These are phyloP conservation scores for Parathielavia hyrcaniae DNA, from an alignment of 495 filamentous ascomycete species.

Conservation along the genomic window DNA sequence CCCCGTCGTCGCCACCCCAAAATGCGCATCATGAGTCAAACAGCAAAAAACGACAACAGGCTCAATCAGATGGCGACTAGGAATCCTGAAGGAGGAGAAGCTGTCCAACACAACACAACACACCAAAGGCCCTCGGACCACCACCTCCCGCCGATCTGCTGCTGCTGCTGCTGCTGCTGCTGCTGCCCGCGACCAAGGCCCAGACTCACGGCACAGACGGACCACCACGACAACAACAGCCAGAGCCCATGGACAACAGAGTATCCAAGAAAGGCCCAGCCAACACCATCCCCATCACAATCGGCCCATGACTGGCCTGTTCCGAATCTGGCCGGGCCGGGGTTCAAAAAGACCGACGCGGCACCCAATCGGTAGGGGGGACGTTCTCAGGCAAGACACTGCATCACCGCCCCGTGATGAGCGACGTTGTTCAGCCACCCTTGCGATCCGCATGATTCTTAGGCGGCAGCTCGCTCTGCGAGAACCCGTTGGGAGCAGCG, in stretches of 20 bases:
- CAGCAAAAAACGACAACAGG: too few species aligned
- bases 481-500: slow-evolving; percentile 27
- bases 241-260: slow-evolving; percentile 1
- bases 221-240: too few species aligned
- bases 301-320: not conserved
- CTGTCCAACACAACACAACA: too few species aligned
- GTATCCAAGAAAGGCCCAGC: slow-evolving; percentile 30
- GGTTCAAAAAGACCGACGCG: not conserved
- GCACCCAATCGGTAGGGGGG: not conserved
- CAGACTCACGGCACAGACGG: too few species aligned
- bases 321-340: not conserved
- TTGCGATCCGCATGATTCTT: slow-evolving; percentile 50
- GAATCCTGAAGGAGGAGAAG: too few species aligned
- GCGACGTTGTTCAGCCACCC: slow-evolving; percentile 39
- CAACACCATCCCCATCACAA: not conserved
- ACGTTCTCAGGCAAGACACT: not conserved
- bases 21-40: too few species aligned
- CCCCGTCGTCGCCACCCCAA: too few species aligned
- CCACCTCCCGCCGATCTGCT: too few species aligned
- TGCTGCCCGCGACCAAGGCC: too few species aligned
- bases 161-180: too few species aligned
- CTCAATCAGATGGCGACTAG: too few species aligned
- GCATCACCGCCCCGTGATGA: not conserved
- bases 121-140: too few species aligned
- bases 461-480: slow-evolving; percentile 44